Base-by-base conservation (phyloP, 2,329 filamentous ascomycete genomes). In the Trichoderma guizhouense region DNA sequence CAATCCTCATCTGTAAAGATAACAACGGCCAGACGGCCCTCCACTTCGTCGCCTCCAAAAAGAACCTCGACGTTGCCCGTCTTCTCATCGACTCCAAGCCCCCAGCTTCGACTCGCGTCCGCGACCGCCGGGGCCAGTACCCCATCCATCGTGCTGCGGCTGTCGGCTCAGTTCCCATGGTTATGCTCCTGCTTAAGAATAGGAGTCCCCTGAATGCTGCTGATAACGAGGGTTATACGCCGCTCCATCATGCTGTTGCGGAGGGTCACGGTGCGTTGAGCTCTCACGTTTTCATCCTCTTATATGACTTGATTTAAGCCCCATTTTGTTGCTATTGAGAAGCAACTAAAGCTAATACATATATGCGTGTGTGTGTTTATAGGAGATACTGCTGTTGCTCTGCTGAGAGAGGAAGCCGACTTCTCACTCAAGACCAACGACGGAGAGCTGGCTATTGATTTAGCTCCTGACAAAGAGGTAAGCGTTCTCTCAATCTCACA, bases 141-240 rank as follows among this genome's bases (percentile, higher is more conserved):
- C 88, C 97, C 7, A 87, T 99, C 30, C 97, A 99, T 81, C 90
- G 96, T 21, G 96, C 96, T 3, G 95, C 96, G 0, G 95, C 96
- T 3, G 89, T 94, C 4, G 97, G 97, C 7, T 95, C 92, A 5
- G 88, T 92, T n/a, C 94, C 95, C 6, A 94, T 99, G 84, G 86
- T 97, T 62, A 92, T 90, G 76, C 83, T 97, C 47, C 84, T 99
- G 15, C 83, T 98, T 18, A 89, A 93, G 77, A 88, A 93, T 76
- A 87, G 86, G 75, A 97, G 93, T 75, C 95, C 95, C 0, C 79
- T 98, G 28, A 93, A 97, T 81, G 91, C 94, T 3, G 91, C 92
- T 2, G 96, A 99, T 83, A 84, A 86, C 43, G 90, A 94, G 75
- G 95, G 95, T 1, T 90, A 93, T 79, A 98, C 96, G 28, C 92